phyloP scores from a whole-genome alignment of 257 asterid genomes.

The Handroanthus guayacan region DNA sequence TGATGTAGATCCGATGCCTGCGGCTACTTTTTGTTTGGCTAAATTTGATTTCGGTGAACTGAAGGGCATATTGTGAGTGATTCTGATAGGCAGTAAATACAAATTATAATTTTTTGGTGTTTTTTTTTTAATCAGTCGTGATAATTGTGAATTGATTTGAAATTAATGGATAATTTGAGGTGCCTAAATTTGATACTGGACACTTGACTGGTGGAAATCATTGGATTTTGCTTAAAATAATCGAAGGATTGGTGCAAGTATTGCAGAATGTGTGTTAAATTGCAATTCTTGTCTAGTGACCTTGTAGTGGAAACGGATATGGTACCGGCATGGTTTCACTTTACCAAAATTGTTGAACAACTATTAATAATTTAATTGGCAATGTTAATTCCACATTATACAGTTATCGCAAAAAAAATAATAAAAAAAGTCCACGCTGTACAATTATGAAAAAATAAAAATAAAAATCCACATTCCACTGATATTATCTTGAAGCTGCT shows the following conservation, averaged over 20 bases:
- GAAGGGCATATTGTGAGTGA: conserved; percentile 20
- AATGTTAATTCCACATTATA: background rate
- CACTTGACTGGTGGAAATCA: background rate
- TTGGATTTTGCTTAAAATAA: background rate
- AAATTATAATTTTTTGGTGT: background rate
- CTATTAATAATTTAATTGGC: background rate
- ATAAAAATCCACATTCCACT: background rate
- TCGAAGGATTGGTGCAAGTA: background rate
- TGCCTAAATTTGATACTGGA: background rate
- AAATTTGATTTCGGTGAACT: conserved; percentile 29
- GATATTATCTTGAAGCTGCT: background rate
- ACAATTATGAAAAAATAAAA: too few relatives aligned
- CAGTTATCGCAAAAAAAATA: too few relatives aligned
- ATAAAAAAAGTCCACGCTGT: too few relatives aligned
- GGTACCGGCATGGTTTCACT: conserved; percentile 8
- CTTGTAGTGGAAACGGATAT: background rate
- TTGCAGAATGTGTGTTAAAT: background rate
- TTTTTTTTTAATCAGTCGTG: background rate
- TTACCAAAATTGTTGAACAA: background rate
- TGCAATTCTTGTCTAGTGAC: conserved; percentile 3
- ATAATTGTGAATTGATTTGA: conserved; percentile 10
- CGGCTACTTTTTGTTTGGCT: conserved; percentile 30
- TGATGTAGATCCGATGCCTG: conserved; percentile 44
- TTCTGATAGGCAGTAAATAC: background rate
- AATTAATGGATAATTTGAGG: background rate